Conservation (phyloP, 352 stramenopile species). For the Aphanomyces astaci region DNA sequence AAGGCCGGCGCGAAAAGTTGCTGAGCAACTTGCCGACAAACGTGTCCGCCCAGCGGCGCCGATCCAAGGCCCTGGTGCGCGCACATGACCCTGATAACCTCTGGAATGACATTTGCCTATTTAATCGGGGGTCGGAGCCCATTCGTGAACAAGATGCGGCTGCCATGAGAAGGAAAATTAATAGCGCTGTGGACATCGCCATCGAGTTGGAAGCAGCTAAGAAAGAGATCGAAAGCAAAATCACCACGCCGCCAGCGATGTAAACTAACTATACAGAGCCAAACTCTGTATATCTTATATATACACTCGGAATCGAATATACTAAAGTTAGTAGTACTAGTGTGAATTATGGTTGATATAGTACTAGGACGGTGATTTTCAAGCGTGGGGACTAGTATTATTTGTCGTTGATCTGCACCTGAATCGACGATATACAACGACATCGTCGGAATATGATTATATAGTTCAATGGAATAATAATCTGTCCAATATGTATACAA, state of each 20-base stretch:
- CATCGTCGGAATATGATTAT: too few relatives aligned
- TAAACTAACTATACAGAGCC: background rate
- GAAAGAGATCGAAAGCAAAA: background rate
- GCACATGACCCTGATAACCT: slow-evolving; percentile 5
- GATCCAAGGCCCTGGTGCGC: slow-evolving; percentile 1
- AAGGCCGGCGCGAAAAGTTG: background rate
- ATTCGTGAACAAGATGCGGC: background rate
- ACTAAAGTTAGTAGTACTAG: too few relatives aligned
- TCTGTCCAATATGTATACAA: too few relatives aligned
- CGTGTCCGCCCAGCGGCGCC: slow-evolving; percentile 1
- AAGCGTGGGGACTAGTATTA: too few relatives aligned
- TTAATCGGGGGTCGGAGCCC: slow-evolving; percentile 6
- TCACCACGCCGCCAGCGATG: background rate
- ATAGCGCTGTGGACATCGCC: slow-evolving; percentile 15
- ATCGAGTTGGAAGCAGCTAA: background rate
- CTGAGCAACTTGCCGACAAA: background rate
- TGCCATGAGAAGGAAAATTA: background rate
- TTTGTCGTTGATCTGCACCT: too few relatives aligned
- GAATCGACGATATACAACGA: too few relatives aligned
- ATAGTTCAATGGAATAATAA: too few relatives aligned
- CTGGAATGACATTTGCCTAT: slow-evolving; percentile 2
- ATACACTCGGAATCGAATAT: too few relatives aligned
- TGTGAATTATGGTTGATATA: too few relatives aligned
- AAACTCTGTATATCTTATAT: too few relatives aligned
- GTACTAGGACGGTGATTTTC: too few relatives aligned